These are phyloP conservation scores for Sphagnum contortum DNA, from an alignment of 225 moss, liverwort and hornwort genomes.

Conservation along the genomic window DNA sequence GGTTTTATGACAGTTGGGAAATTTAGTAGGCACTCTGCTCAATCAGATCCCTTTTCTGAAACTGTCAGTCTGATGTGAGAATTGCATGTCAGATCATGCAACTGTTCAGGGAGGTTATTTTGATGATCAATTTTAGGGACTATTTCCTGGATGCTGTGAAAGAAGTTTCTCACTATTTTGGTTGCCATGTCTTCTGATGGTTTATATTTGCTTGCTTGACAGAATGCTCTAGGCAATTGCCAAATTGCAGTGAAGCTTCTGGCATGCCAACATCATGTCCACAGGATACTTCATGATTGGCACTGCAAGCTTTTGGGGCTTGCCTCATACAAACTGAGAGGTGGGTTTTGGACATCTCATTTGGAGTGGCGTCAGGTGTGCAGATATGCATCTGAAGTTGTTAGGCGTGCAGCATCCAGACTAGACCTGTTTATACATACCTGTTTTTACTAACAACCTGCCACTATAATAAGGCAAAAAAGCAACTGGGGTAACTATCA, in stretches of 20 bases:
- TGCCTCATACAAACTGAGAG: constrained; percentile 42
- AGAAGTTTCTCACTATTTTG: constrained; percentile 15
- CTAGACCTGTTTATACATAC: background rate
- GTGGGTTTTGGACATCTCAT: constrained; percentile 31
- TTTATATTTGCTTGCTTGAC: too few species aligned
- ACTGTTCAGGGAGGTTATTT: too few species aligned
- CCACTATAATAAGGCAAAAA: too few species aligned
- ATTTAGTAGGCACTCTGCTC: too few species aligned
- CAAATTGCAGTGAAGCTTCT: constrained; percentile 7
- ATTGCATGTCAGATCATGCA: too few species aligned
- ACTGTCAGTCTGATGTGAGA: too few species aligned
- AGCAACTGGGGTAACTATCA: too few species aligned
- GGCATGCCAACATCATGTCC: constrained; percentile 4
- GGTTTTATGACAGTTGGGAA: too few species aligned
- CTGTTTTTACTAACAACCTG: too few species aligned
- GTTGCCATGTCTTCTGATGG: too few species aligned
- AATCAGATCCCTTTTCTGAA: too few species aligned
- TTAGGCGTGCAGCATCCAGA: constrained; percentile 36
- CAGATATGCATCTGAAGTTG: constrained; percentile 26
- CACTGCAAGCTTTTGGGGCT: constrained; percentile 39
- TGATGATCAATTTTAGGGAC: too few species aligned
- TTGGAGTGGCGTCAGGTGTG: constrained; percentile 8
- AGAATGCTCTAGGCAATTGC: constrained; percentile 1
- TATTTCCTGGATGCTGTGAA: background rate
- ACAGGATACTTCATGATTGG: constrained; percentile 8